phyloP scores from a whole-genome alignment of 2,329 filamentous ascomycete genomes.

The Raffaelea deltoideospora region DNA sequence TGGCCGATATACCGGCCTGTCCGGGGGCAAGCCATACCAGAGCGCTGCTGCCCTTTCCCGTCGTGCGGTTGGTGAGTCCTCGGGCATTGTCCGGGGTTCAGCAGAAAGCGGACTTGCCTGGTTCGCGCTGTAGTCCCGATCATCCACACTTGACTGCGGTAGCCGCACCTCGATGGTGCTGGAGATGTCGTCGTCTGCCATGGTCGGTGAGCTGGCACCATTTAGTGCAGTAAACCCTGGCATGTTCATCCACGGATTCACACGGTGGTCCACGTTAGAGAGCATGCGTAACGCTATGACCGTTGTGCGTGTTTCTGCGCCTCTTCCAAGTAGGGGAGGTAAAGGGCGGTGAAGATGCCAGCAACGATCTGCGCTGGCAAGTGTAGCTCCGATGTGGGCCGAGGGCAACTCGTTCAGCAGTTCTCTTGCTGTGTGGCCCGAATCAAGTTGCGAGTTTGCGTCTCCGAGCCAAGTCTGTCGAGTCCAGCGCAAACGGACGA shows the following conservation, averaged over 20 bases:
- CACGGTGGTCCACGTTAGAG: conserved; percentile 4
- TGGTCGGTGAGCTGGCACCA: conserved; percentile 26
- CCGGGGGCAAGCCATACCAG: conserved; percentile 24
- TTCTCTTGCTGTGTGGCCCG: too few relatives aligned
- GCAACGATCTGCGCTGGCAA: too few relatives aligned
- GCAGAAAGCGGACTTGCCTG: conserved; percentile 5
- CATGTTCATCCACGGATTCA: conserved; percentile 21
- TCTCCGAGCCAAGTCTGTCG: too few relatives aligned
- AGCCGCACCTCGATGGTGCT: conserved; percentile 9
- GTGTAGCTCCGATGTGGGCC: too few relatives aligned
- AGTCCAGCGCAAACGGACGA: too few relatives aligned
- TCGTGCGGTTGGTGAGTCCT: conserved; percentile 13
- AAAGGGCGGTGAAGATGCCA: too few relatives aligned
- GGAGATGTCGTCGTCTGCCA: conserved; percentile 1
- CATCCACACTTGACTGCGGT: conserved; percentile 17
- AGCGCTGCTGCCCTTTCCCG: conserved; percentile 23
- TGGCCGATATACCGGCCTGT: conserved; percentile 25
- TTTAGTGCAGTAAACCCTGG: conserved; percentile 38
- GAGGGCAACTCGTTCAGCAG: too few relatives aligned
- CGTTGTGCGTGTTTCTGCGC: too few relatives aligned
- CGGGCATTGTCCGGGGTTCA: conserved; percentile 13
- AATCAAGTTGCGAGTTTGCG: too few relatives aligned
- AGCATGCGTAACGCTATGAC: too few relatives aligned
- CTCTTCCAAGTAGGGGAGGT: too few relatives aligned
- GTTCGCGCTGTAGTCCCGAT: conserved; percentile 13